Evolutionary conservation across 768 basidiomycete genomes (phyloP).

Genomic region (Leccinum imitatum): DNA sequence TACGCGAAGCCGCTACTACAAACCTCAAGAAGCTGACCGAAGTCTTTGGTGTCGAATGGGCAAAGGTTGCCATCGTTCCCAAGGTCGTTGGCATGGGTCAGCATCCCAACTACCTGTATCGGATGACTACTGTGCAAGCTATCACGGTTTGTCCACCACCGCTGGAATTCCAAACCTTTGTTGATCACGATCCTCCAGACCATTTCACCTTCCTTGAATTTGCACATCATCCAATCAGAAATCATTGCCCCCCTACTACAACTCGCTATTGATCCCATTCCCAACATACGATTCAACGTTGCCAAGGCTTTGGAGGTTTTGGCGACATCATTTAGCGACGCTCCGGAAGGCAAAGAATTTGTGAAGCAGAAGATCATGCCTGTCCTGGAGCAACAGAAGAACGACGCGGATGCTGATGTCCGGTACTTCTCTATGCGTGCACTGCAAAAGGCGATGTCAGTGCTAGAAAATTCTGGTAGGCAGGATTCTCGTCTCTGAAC

Average conservation of each 20-base stretch:
- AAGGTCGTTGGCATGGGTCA: constrained; percentile 97
- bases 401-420: constrained; percentile 93
- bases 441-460: constrained; percentile 52
- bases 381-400: constrained; percentile 81
- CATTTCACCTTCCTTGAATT: constrained; percentile 86
- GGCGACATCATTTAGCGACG: constrained; percentile 63
- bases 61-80: constrained; percentile 88
- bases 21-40: constrained; percentile 97
- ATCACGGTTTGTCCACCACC: constrained; percentile 70
- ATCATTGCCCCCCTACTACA: constrained; percentile 82
- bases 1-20: constrained; percentile 96
- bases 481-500: neutral
- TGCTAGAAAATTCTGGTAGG: constrained; percentile 41
- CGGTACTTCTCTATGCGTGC: constrained; percentile 90
- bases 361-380: constrained; percentile 74
- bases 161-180: no score
- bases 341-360: constrained; percentile 72
- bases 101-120: constrained; percentile 94
- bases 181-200: constrained; percentile 53
- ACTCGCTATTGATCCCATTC: constrained; percentile 87
- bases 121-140: constrained; percentile 99
- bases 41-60: constrained; percentile 99
- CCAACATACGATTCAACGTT: constrained; percentile 99
- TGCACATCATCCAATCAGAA: constrained; percentile 79
- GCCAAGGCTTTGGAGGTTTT: constrained; percentile 93